Conservation (phyloP, 208 protist species). For the Herpetomonas samuelpessoai region DNA sequence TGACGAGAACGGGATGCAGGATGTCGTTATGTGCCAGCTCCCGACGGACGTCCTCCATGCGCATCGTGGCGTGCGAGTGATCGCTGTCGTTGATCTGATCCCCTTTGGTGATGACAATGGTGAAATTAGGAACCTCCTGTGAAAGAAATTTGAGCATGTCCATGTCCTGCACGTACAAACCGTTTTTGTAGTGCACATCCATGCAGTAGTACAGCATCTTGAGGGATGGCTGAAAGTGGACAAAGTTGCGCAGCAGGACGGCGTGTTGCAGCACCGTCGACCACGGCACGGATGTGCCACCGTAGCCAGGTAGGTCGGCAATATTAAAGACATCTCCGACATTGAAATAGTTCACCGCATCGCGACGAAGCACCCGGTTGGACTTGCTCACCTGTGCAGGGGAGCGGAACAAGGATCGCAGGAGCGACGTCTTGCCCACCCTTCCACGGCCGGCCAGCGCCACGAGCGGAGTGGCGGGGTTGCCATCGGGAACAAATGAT, state of each 20-base stretch:
- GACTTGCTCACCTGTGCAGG: constrained; percentile 58
- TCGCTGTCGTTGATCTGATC: constrained; percentile 63
- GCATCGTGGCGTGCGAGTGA: constrained; percentile 23
- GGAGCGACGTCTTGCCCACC: constrained; percentile 74
- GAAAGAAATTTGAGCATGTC: constrained; percentile 83
- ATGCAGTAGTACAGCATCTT: constrained; percentile 93
- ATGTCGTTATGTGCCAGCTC: constrained; percentile 83
- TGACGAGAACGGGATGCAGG: constrained; percentile 79
- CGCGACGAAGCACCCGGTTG: constrained; percentile 69
- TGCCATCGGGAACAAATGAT: constrained; percentile 78
- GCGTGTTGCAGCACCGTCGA: constrained; percentile 80
- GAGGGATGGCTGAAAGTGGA: constrained; percentile 66
- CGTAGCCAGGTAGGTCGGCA: constrained; percentile 78
- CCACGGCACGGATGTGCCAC: constrained; percentile 82
- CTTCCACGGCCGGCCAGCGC: constrained; percentile 64
- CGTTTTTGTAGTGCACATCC: constrained; percentile 86
- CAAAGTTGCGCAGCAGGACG: constrained; percentile 80
- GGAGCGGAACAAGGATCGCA: constrained; percentile 81
- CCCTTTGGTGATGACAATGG: constrained; percentile 87
- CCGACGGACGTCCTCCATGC: constrained; percentile 67
- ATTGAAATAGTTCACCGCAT: constrained; percentile 89
- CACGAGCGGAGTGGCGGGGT: constrained; percentile 77
- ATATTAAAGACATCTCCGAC: constrained; percentile 86
- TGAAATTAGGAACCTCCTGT: constrained; percentile 86
- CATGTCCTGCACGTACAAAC: constrained; percentile 83